Conservation (phyloP, 371 early-diverging fungal species). For the Phascolomyces articulosus region DNA sequence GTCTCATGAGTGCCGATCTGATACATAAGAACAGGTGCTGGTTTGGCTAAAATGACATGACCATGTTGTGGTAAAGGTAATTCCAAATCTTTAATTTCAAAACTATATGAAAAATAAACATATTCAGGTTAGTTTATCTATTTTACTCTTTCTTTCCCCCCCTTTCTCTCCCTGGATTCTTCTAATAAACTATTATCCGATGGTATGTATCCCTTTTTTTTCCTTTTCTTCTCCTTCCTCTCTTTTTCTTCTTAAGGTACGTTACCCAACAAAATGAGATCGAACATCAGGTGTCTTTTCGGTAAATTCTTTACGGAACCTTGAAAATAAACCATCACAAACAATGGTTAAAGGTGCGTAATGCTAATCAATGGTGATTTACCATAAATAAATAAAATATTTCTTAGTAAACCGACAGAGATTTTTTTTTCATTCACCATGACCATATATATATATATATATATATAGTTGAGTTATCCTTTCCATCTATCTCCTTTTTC, state of each 20-base stretch:
- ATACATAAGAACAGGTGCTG: slow-evolving; percentile 92
- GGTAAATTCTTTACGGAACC: slow-evolving; percentile 83
- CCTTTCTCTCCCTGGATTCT: no score
- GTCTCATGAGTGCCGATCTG: slow-evolving; percentile 90
- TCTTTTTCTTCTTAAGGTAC: not conserved
- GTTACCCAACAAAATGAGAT: slow-evolving; percentile 85
- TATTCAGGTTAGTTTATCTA: not conserved
- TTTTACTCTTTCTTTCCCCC: no score
- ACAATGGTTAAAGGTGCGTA: slow-evolving; percentile 63
- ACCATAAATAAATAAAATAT: not conserved
- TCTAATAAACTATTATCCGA: no score
- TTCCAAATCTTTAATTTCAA: slow-evolving; percentile 65
- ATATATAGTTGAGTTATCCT: no score
- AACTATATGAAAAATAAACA: slow-evolving; percentile 27
- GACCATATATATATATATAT: no score
- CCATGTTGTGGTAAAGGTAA: slow-evolving; percentile 89
- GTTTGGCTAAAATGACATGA: slow-evolving; percentile 85
- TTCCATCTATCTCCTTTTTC: no score
- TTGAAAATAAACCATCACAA: slow-evolving; percentile 87
- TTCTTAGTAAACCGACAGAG: not conserved
- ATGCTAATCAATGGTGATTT: no score
- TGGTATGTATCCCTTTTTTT: not conserved
- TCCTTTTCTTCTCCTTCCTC: not conserved
- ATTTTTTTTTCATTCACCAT: no score
- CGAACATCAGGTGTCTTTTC: slow-evolving; percentile 53